Evolutionary conservation across 108 stramenopile genomes (phyloP).

Genomic region (Nitzschia putrida): DNA sequence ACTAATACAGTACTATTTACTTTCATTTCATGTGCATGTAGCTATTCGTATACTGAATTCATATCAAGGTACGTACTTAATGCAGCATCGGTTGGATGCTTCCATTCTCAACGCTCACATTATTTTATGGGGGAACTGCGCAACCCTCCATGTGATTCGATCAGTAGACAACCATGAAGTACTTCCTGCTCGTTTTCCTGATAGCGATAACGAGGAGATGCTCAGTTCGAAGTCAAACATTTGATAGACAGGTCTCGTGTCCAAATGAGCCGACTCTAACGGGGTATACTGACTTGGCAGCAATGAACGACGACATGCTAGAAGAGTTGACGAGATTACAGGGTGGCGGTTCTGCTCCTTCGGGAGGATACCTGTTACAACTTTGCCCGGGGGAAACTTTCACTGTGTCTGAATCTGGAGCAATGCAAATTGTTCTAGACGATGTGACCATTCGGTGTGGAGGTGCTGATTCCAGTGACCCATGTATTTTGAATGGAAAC

Average conservation of each 20-base stretch:
- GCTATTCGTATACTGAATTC: no score
- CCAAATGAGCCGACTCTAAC: slow-evolving; percentile 9
- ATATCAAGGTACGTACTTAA: no score
- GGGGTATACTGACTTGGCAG: slow-evolving; percentile 10
- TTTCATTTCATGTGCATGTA: no score
- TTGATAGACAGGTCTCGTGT: slow-evolving; percentile 9
- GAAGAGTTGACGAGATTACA: slow-evolving; percentile 13
- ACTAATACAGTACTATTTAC: no score
- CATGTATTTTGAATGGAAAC: slow-evolving; percentile 1
- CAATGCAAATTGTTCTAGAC: not conserved
- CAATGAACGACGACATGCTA: slow-evolving; percentile 10
- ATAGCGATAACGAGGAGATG: no score
- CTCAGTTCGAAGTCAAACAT: not conserved
- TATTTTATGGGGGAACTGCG: no score
- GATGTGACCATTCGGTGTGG: slow-evolving; percentile 3
- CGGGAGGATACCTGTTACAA: not conserved
- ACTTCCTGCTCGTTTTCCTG: no score
- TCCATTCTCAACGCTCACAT: no score
- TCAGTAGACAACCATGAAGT: no score
- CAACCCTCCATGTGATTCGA: no score
- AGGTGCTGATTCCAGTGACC: not conserved
- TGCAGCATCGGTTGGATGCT: no score
- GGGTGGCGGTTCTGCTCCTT: not conserved
- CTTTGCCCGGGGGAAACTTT: slow-evolving; percentile 11
- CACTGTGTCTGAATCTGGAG: not conserved